phyloP scores from a whole-genome alignment of 148 eudicot species.

The Talinum fruticosum region DNA sequence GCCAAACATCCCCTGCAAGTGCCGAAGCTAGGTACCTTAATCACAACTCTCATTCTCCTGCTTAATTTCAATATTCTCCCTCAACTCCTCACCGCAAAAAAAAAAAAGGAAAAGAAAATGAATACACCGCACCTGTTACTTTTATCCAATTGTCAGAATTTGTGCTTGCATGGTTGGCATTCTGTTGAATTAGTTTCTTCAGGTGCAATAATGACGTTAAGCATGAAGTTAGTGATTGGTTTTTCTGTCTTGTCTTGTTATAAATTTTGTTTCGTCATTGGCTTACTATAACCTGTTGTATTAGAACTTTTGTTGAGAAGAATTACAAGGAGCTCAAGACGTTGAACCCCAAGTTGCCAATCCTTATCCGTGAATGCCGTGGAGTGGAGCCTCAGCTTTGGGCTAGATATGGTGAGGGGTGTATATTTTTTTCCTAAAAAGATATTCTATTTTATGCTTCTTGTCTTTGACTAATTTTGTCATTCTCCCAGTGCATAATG shows the following conservation, averaged over 20 bases:
- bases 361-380: slow-evolving; percentile 80
- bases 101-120: neutral
- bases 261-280: neutral
- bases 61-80: neutral
- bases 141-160: too few species aligned
- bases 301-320: slow-evolving; percentile 72
- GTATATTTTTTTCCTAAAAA: neutral
- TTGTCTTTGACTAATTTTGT: neutral
- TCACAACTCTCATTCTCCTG: neutral
- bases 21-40: slow-evolving; percentile 63
- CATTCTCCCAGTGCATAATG: neutral
- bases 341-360: slow-evolving; percentile 80
- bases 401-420: slow-evolving; percentile 82
- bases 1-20: slow-evolving; percentile 80
- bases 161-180: neutral
- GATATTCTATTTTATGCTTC: neutral
- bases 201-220: neutral
- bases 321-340: slow-evolving; percentile 90
- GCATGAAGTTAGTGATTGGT: neutral
- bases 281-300: slow-evolving; percentile 2
- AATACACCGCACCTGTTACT: neutral
- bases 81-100: too few species aligned
- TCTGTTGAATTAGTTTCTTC: neutral
- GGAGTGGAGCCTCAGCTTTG: slow-evolving; percentile 92
- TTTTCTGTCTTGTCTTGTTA: neutral